phyloP scores from a whole-genome alignment of 257 asterid genomes.

The Solanum pinnatisectum region DNA sequence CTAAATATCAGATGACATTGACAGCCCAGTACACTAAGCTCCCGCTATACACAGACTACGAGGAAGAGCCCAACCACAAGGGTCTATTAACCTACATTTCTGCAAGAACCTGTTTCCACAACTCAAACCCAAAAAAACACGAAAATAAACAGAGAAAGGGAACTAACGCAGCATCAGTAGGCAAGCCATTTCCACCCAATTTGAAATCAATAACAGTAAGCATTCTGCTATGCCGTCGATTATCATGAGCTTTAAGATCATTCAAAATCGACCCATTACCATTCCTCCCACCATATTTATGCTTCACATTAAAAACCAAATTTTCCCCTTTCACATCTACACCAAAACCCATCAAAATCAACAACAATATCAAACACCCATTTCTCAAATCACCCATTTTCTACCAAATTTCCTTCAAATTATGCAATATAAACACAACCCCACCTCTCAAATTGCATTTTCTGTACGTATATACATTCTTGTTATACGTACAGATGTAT shows the following conservation, averaged over 20 bases:
- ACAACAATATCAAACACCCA: conserved; percentile 6
- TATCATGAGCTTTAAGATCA: conserved; percentile 32
- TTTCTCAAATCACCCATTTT: not conserved
- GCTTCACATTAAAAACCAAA: conserved; percentile 34
- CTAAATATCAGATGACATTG: not conserved
- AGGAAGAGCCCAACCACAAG: not conserved
- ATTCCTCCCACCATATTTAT: conserved; percentile 28
- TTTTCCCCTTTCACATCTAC: conserved; percentile 5
- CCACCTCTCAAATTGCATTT: not conserved
- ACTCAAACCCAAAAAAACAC: not conserved
- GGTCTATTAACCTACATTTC: not conserved
- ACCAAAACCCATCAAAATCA: not conserved
- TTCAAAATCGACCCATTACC: conserved; percentile 9
- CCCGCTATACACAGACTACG: not conserved
- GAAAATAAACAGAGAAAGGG: not conserved
- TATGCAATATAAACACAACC: not conserved
- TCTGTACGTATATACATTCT: not conserved
- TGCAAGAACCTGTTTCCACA: not conserved
- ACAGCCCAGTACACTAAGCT: not conserved
- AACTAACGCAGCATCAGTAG: conserved; percentile 43
- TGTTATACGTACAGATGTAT: not conserved
- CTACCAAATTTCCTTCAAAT: not conserved
- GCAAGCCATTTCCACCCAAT: conserved; percentile 47
- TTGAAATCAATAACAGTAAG: conserved; percentile 31
- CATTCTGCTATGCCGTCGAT: conserved; percentile 36